Conservation (phyloP, 495 filamentous ascomycete species). For the Penicillium bialowiezense region DNA sequence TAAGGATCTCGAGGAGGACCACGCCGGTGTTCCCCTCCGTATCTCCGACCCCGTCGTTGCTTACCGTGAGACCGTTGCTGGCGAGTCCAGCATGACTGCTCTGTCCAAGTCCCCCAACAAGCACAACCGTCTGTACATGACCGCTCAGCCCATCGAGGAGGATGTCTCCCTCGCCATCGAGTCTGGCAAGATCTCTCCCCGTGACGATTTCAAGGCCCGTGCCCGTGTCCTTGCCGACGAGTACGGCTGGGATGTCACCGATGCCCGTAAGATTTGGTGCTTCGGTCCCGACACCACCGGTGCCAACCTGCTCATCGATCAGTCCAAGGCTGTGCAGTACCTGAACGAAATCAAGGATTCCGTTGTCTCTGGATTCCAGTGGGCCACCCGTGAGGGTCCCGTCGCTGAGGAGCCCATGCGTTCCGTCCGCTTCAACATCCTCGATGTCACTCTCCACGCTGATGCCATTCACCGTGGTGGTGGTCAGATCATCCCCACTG, state of each 20-base stretch:
- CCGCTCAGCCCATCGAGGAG: conserved; percentile 83
- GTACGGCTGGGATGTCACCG: conserved; percentile 98
- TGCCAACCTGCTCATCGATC: conserved; percentile 97
- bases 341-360: conserved; percentile 99
- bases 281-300: conserved; percentile 98
- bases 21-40: conserved; percentile 94
- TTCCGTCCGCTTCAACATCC: conserved; percentile 94
- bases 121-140: conserved; percentile 99
- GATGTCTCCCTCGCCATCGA: conserved; percentile 91
- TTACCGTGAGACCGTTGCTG: conserved; percentile 93
- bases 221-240: conserved; percentile 96
- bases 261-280: conserved; percentile 99
- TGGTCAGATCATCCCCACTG: conserved; percentile 97
- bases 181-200: conserved; percentile 83
- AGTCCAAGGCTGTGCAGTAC: conserved; percentile 99
- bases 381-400: conserved; percentile 97
- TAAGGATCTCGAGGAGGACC: conserved; percentile 99
- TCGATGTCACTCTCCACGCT: conserved; percentile 98
- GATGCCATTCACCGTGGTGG: conserved; percentile 99
- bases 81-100: conserved; percentile 84
- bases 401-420: conserved; percentile 98
- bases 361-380: conserved; percentile 99
- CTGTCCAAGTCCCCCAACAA: conserved; percentile 99
- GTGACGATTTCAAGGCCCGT: conserved; percentile 99
- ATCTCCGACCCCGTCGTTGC: conserved; percentile 95